Conservation (phyloP, 139 green algal species). For the Haematococcus sp. region DNA sequence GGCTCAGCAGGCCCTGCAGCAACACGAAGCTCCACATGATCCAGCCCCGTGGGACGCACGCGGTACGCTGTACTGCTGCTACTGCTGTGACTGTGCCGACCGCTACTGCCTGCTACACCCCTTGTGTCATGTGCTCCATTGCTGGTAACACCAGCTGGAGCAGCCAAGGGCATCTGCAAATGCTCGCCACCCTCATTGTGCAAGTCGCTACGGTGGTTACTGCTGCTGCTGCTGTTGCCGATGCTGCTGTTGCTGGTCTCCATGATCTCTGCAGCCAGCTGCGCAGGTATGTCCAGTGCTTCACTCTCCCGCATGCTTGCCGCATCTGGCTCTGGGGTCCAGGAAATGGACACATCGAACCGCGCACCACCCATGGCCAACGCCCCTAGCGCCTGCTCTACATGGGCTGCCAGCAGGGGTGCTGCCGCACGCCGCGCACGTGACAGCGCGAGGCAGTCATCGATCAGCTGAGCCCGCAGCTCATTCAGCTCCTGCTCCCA, state of each 20-base stretch:
- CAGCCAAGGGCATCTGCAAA: no score
- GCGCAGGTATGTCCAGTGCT: neutral
- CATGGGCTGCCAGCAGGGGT: constrained; percentile 29
- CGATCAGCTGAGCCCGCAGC: neutral
- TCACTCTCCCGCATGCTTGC: neutral
- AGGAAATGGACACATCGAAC: constrained; percentile 71
- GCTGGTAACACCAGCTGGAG: no score
- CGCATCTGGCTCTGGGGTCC: constrained; percentile 21
- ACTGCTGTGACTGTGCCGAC: no score
- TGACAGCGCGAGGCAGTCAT: neutral
- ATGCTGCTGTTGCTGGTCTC: no score
- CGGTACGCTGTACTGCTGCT: neutral
- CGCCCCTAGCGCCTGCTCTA: constrained; percentile 39
- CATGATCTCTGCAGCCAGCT: neutral
- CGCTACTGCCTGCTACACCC: no score
- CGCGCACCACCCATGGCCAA: constrained; percentile 66
- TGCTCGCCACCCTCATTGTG: no score
- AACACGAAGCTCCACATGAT: constrained; percentile 65
- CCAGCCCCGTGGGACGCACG: constrained; percentile 4
- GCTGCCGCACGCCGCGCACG: constrained; percentile 44
- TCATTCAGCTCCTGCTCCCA: constrained; percentile 20
- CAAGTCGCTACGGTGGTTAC: neutral
- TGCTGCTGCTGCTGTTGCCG: no score
- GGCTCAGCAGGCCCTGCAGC: constrained; percentile 72
- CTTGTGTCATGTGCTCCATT: no score